Base-by-base conservation (phyloP, 2,329 filamentous ascomycete species). In the Thielaviopsis punctulata region DNA sequence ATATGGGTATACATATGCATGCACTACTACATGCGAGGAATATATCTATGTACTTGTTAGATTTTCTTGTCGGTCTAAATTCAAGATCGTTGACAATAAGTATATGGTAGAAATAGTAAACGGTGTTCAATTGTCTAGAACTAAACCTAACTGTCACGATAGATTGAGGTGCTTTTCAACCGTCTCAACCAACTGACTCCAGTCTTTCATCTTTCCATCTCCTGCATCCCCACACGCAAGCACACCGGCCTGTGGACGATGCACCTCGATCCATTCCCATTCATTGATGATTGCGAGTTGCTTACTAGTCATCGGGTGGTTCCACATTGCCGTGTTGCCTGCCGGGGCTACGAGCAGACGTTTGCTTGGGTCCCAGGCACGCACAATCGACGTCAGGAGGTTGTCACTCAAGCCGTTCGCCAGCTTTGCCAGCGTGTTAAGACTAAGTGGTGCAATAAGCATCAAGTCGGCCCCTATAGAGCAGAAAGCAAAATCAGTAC, bases 301-400 rank as follows among this genome's bases (percentile, higher is more conserved):
- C 57, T 76, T 78, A 48, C 67, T 72, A 1, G 89, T 95, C 45
- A 94, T 69, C 1, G 88, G 89, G 62, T 95, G 87, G 52, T 73
- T 71, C 83, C 85, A 94, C 89, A 95, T 95, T 3, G 82, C 80
- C 22, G 79, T 87, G 64, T 95, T 95, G 86, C 95, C 94, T 25
- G 84, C 80, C 1, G 82, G 81, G 2, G 84, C 84, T 0, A 90
- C 83, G 1, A 92, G 60, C 33, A 94, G 86, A 57, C 72, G 76
- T 64, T 82, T 82, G n/a, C 72, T 73, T 0, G 80, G 81, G 65
- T 96, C 90, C 92, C 90, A 98, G 0, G 90, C 90, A 19, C 90
- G 73, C 36, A 92, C 73, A 0, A 92, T 82, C 47, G 69, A 73
- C 13, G 79, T 82, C 4, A 95, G 64, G 6, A 96, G 69, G 53